Evolutionary conservation across 1,139 yeast species (phyloP), one percentile per base, ranked within the genome.

Genomic region (Protomyces gravidus): DNA sequence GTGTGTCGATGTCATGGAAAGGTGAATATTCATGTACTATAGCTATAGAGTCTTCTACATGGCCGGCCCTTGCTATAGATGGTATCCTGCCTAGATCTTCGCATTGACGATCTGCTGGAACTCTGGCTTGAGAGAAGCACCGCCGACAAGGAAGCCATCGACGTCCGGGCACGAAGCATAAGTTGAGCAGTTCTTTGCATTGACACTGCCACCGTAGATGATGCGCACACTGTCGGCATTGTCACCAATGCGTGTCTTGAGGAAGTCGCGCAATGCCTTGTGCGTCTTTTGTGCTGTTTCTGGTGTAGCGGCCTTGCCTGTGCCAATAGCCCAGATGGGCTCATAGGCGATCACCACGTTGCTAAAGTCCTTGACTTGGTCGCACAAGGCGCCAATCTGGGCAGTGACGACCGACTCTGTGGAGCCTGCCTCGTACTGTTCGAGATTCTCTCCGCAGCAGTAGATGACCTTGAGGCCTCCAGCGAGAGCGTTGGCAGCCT

Each of bases 281-380:
- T 94, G 98, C 72, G 95, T 89, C 68, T 84, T 89, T 60, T 67
- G 62, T 53, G 63, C 63, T 73, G 92, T 97, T 67, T 87, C 89
- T 67, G 98, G 90, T 68, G 98, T 92, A 67, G 98, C 98, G 72
- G 97, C 97, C 72, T 92, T 84, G 72, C 99, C 99, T 69, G 98
- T 90, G 75, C 99, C 99, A 71, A 92, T 92, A 69, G 99, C 99
- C 98, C 98, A 92, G 69, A 92, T 96, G 70, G 99, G 99, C 80
- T 51, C 98, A 79, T 94, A 94, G 72, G 98, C 99, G 75, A 94
- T 79, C 67, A 92, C 98, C 69, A 92, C 80, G 76, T 87, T 81
- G 67, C 85, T 72, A 98, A 98, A 92, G 83, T 90, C 97, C 69
- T 80, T 75, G 66, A 90, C 85, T 68, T 85, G 79, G 73, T 83